These are phyloP conservation scores for Kwoniella dendrophila DNA, from an alignment of 768 basidiomycete species.

Conservation along the genomic window DNA sequence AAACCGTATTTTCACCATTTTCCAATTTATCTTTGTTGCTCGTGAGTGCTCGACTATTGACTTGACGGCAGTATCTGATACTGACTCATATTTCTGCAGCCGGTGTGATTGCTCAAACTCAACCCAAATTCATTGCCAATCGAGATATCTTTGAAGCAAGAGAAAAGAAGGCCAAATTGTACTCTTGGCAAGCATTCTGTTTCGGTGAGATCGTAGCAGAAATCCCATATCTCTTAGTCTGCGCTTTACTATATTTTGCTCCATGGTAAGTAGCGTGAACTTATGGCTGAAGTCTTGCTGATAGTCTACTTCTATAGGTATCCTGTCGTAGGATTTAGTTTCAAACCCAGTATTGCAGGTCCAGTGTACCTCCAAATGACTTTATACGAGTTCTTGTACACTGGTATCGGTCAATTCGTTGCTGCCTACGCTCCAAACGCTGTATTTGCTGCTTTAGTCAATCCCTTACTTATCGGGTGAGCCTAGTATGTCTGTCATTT, in stretches of 20 bases:
- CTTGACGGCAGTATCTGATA: background rate
- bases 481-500: background rate
- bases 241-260: slow-evolving; percentile 48
- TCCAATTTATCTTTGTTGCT: slow-evolving; percentile 49
- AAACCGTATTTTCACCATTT: slow-evolving; percentile 58
- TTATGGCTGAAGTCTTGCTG: no score
- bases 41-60: slow-evolving; percentile 9
- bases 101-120: slow-evolving; percentile 74
- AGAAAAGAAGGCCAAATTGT: slow-evolving; percentile 48
- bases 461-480: slow-evolving; percentile 49
- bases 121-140: slow-evolving; percentile 76
- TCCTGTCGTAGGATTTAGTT: slow-evolving; percentile 50
- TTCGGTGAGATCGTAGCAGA: slow-evolving; percentile 46
- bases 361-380: slow-evolving; percentile 53
- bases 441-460: slow-evolving; percentile 48
- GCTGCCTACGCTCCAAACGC: slow-evolving; percentile 53
- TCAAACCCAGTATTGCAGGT: slow-evolving; percentile 42
- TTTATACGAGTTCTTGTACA: slow-evolving; percentile 54
- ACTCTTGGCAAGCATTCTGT: slow-evolving; percentile 46
- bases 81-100: slow-evolving; percentile 63
- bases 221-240: slow-evolving; percentile 39
- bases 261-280: no score
- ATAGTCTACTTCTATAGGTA: no score
- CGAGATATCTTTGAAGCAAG: slow-evolving; percentile 57
- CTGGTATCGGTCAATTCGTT: slow-evolving; percentile 51